Evolutionary conservation across 192 early-diverging fungal genomes (phyloP).

Genomic region (Pilobolus umbonatus): DNA sequence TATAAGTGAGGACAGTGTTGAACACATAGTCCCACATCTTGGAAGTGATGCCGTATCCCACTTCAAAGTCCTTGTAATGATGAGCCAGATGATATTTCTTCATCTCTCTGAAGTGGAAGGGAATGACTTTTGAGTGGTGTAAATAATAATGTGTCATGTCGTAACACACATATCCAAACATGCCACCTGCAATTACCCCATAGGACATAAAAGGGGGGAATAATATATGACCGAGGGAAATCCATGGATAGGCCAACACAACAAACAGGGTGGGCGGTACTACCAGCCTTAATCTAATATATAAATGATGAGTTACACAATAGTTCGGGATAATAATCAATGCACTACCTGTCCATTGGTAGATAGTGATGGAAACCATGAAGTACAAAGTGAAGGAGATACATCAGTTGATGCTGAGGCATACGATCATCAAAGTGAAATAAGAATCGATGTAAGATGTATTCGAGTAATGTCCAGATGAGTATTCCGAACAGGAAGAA

Average conservation of each 20-base stretch:
- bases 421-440: conserved; percentile 90
- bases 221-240: conserved; percentile 46
- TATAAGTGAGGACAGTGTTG: conserved; percentile 54
- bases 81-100: conserved; percentile 94
- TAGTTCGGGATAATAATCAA: conserved; percentile 1
- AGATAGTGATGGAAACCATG: conserved; percentile 97
- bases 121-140: conserved; percentile 80
- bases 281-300: conserved; percentile 78
- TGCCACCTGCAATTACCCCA: conserved; percentile 67
- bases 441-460: conserved; percentile 86
- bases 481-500: conserved; percentile 66
- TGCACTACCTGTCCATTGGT: conserved; percentile 83
- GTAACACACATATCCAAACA: conserved; percentile 85
- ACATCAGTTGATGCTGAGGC: conserved; percentile 75
- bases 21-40: conserved; percentile 88
- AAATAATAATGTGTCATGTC: conserved; percentile 93
- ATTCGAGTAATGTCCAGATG: conserved; percentile 87
- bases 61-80: conserved; percentile 89
- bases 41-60: conserved; percentile 86
- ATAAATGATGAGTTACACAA: background rate
- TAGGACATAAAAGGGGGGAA: conserved; percentile 63
- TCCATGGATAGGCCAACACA: conserved; percentile 59
- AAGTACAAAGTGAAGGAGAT: conserved; percentile 80
- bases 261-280: conserved; percentile 88
- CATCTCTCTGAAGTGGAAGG: conserved; percentile 74